Base-by-base conservation (phyloP, 2,329 filamentous ascomycete species). In the Sporothrix protearum region DNA sequence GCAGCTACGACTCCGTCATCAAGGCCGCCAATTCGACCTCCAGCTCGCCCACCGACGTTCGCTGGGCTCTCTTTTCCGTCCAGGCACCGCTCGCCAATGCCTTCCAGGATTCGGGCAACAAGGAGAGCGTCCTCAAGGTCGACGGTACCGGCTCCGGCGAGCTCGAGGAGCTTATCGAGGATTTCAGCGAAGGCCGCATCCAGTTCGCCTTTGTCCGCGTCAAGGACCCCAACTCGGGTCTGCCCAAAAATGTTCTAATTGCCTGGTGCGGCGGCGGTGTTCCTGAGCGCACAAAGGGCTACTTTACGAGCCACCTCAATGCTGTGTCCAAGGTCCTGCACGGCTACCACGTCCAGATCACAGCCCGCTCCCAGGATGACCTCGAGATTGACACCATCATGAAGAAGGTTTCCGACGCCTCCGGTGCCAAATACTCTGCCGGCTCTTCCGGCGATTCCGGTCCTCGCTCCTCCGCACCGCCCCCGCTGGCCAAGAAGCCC, bases 241-340 rank as follows among this genome's bases (percentile, higher is more conserved):
- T 99, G 19, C 94, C 95, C 67, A 99, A 99, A 85, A 92, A 90
- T 80, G 93, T 97, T 73, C 86, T 99, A 76, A 93, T 99, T 79
- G 94, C 92, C 76, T 99, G 96, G 92, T 99, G 96, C 80, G 96
- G 96, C 76, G 95, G 96, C 79, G 96, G 96, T 76, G 96, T 99
- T 19, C 96, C 96, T n/a, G 96, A 99, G 83, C 87, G 95, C 77
- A 98, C 95, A 73, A 99, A 98, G 83, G 96, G 96, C 75, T 98
- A 98, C 83, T 99, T 99, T 80, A 97, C 93, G 76, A 97, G 94
- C 82, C 95, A 99, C 82, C 85, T 96, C 64, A 90, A 92, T 73
- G 91, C 93, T 64, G 94, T 98, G 49, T 90, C 94, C 74, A 97
- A 97, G 82, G 86, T 97, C 76, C 88, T 99, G 55, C 94, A 97